Conservation (phyloP, 202 grass and related monocot species). For the Eragrostis tef region DNA sequence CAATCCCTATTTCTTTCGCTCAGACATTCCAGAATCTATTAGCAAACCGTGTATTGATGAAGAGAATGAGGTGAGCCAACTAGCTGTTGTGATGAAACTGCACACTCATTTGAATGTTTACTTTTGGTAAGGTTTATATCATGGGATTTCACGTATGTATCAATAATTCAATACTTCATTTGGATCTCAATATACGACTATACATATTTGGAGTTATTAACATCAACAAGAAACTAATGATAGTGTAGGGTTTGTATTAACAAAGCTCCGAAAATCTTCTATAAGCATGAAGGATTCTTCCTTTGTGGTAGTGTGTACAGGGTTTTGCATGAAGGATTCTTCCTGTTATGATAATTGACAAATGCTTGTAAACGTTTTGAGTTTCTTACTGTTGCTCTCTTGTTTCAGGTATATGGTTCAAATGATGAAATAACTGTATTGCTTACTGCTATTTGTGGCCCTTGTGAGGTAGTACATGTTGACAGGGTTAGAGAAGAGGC, state of each 20-base stretch:
- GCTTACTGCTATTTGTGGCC: constrained; percentile 52
- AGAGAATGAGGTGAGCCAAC: constrained; percentile 53
- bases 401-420: constrained; percentile 59
- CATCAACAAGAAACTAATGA: constrained; percentile 31
- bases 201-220: constrained; percentile 8
- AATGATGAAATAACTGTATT: constrained; percentile 45
- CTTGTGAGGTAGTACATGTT: constrained; percentile 53
- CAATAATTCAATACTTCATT: neutral
- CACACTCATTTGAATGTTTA: neutral
- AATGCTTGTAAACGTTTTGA: neutral
- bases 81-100: constrained; percentile 26
- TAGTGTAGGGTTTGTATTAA: constrained; percentile 11
- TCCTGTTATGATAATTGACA: neutral
- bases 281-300: neutral
- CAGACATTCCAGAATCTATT: constrained; percentile 40
- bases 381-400: constrained; percentile 19
- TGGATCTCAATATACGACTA: neutral
- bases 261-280: neutral
- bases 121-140: constrained; percentile 5
- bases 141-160: constrained; percentile 12
- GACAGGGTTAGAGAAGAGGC: constrained; percentile 48
- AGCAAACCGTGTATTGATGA: constrained; percentile 43
- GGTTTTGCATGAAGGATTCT: constrained; percentile 1
- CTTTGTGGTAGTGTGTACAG: constrained; percentile 19
- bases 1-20: constrained; percentile 44